A percentile compares a stretch with the other conserved stretches of the same genome.
Evolutionary conservation across 1,139 yeast species (phyloP).

Genomic region (Geotrichum europaeum): DNA sequence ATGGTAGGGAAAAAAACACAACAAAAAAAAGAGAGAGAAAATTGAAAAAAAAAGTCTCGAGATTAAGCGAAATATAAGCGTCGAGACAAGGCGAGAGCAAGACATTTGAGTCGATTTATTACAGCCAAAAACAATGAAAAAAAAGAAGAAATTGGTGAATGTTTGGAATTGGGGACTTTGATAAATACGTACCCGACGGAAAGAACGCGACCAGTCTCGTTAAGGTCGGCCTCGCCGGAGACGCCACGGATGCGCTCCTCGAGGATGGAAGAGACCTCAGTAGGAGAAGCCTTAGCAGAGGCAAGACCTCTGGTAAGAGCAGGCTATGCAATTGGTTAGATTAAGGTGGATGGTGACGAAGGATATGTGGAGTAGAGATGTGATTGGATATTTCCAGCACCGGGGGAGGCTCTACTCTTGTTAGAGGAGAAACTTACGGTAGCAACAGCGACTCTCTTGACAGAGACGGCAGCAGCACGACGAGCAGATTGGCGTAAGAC

Average conservation of each 20-base stretch:
- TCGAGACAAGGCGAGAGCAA: neutral
- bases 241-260: conserved; percentile 99
- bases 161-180: no score
- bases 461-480: conserved; percentile 30
- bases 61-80: neutral
- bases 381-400: neutral
- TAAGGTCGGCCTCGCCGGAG: conserved; percentile 93
- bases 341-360: neutral
- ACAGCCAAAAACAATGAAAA: neutral
- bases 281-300: conserved; percentile 92
- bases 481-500: conserved; percentile 36
- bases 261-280: conserved; percentile 97
- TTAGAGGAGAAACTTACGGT: conserved; percentile 4
- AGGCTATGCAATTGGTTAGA: conserved; percentile 17
- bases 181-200: conserved; percentile 74
- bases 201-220: conserved; percentile 99
- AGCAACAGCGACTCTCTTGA: conserved; percentile 30
- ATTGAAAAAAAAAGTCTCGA: neutral
- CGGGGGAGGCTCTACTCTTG: neutral
- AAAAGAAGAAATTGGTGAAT: neutral
- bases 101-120: neutral
- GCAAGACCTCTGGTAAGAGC: conserved; percentile 61
- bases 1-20: conserved; percentile 5
- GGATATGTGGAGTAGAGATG: neutral
- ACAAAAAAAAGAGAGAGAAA: neutral